phyloP scores from a whole-genome alignment of 139 green algal genomes.

The Zygnema cylindricum region DNA sequence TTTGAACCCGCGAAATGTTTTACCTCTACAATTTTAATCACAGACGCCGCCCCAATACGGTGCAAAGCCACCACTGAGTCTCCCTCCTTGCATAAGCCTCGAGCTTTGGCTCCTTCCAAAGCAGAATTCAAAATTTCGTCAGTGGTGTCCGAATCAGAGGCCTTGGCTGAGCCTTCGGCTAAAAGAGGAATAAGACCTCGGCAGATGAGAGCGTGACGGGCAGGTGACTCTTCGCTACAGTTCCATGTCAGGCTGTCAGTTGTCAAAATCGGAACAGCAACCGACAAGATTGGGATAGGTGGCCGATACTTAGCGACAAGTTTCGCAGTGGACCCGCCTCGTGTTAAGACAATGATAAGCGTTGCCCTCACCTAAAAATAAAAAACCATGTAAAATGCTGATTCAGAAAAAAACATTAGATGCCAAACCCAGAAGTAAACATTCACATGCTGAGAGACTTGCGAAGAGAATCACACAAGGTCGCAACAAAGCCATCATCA shows the following conservation, averaged over 20 bases:
- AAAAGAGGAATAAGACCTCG: conserved; percentile 64
- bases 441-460: no score
- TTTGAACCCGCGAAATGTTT: neutral
- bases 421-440: no score
- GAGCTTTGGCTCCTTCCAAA: conserved; percentile 24
- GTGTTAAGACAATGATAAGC: conserved; percentile 72
- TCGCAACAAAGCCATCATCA: no score
- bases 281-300: conserved; percentile 63
- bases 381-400: no score
- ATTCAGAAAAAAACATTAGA: no score
- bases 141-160: conserved; percentile 58
- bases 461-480: no score
- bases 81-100: conserved; percentile 35
- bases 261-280: conserved; percentile 63
- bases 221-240: conserved; percentile 36
- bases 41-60: conserved; percentile 54
- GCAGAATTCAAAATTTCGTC: conserved; percentile 49
- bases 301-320: conserved; percentile 70
- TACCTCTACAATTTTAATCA: conserved; percentile 62
- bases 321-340: conserved; percentile 62
- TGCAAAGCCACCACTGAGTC: conserved; percentile 60
- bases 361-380: conserved; percentile 73
- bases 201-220: conserved; percentile 62
- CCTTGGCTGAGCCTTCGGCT: conserved; percentile 49
- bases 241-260: conserved; percentile 62